A percentile compares a stretch with the other conserved stretches of the same genome.
phyloP scores from a whole-genome alignment of 345 rosid genomes.

The Rhodamnia rubescens region DNA sequence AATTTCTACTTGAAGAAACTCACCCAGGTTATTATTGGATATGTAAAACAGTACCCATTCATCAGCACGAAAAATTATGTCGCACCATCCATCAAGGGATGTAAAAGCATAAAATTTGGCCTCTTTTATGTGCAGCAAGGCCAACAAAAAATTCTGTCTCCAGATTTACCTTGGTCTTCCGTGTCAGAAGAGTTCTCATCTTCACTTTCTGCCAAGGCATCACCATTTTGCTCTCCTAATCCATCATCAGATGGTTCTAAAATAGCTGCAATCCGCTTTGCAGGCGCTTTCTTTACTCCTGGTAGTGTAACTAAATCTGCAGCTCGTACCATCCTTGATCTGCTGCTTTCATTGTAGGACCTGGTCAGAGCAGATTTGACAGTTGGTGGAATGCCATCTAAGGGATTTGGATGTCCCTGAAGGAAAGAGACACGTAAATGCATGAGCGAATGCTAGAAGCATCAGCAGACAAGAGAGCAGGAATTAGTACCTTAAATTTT shows the following conservation, averaged over 20 bases:
- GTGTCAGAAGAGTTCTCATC: constrained; percentile 57
- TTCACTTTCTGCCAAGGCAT: constrained; percentile 36
- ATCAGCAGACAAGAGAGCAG: background rate
- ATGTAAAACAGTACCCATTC: background rate
- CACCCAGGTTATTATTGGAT: background rate
- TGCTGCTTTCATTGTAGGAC: constrained; percentile 69
- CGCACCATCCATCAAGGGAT: background rate
- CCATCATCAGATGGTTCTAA: constrained; percentile 61
- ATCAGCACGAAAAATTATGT: background rate
- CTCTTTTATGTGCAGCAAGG: background rate
- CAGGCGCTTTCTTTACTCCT: constrained; percentile 71
- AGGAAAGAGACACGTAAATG: background rate
- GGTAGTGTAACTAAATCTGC: constrained; percentile 87
- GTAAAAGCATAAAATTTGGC: background rate
- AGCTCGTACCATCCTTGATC: constrained; percentile 64
- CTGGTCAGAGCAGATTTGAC: constrained; percentile 87
- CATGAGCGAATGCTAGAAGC: background rate
- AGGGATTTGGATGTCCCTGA: constrained; percentile 70
- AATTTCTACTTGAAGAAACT: background rate
- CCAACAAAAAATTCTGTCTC: background rate
- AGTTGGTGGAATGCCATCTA: constrained; percentile 74
- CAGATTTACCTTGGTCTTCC: constrained; percentile 47
- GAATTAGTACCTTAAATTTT: constrained; percentile 54
- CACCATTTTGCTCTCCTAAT: constrained; percentile 53
- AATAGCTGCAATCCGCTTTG: constrained; percentile 70